Base-by-base conservation (phyloP, 2,329 filamentous ascomycete genomes). In the Penicillium hordei region DNA sequence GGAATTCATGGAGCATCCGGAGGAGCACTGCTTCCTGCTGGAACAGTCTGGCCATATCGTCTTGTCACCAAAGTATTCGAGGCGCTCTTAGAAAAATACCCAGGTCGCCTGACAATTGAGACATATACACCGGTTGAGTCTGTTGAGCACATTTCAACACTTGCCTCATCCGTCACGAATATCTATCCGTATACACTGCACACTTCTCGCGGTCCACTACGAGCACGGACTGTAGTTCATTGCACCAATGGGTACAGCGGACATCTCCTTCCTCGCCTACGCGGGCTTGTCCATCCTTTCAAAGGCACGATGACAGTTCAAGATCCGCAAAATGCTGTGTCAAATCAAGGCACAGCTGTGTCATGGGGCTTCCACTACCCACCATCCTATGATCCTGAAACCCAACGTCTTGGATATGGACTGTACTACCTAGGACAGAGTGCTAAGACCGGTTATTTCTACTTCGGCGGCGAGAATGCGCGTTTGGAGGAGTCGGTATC, bases 251-350 rank as follows among this genome's bases (percentile, higher is more conserved):
- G 66, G 1, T 72, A 76, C 54, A 68, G 71, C 3, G 74, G 72
- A 0, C 76, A 80, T 59, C 69, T 81, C 5, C 63, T 80, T 1
- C 78, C 79, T 0, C 56, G 55, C 0, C 63, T 81, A 1, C 66
- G 72, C 3, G 77, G 77, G 0, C 65, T 62, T 2, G 46, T 79
- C 9, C 75, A 70, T 44, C 76, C 77, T 0, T 67, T 75, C 19
- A 73, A 76, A 34, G 76, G 75, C 0, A 74, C 74, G 5, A 80
- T 81, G 78, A 76, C 76, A 3, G 74, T 75, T 4, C 78, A 79
- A 58, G 65, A 69, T 27, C 68, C 73, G 0, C 60, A 60, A 0
- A 27, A 55, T 9, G 39, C 51, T 4, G 59, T 71, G 9, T 46
- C 61, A 1, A 66, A 65, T 10, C 58, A 59, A 52, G 70, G 63